Percentiles rank a stretch among this genome's conserved stretches.
phyloP scores from a whole-genome alignment of 495 filamentous ascomycete genomes.

The Hypoxylon subgilvum region DNA sequence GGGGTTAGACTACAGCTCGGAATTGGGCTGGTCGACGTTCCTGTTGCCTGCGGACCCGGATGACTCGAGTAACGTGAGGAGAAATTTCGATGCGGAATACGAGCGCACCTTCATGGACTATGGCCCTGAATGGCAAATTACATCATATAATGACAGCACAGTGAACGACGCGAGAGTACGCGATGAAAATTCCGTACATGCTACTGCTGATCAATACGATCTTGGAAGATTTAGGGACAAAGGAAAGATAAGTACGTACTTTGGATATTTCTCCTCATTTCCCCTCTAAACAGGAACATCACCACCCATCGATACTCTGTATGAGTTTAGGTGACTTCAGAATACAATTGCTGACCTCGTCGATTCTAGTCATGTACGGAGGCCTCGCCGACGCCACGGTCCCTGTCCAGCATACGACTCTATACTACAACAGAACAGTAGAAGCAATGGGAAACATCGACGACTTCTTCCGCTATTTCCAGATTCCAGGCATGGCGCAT shows the following conservation, averaged over 20 bases:
- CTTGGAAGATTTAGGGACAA: conserved; percentile 49
- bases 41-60: conserved; percentile 41
- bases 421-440: conserved; percentile 50
- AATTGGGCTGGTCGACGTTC: conserved; percentile 42
- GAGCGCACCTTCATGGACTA: conserved; percentile 50
- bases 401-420: conserved; percentile 48
- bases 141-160: conserved; percentile 44
- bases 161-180: conserved; percentile 40
- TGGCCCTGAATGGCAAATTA: conserved; percentile 42
- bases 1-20: conserved; percentile 48
- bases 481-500: conserved; percentile 53
- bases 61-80: conserved; percentile 30
- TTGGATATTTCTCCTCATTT: not conserved
- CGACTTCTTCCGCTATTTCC: conserved; percentile 50
- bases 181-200: conserved; percentile 46
- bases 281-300: too few species aligned
- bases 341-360: conserved; percentile 11
- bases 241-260: conserved; percentile 42
- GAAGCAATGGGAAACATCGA: conserved; percentile 42
- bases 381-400: conserved; percentile 60
- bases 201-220: conserved; percentile 54
- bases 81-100: conserved; percentile 46
- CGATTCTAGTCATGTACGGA: conserved; percentile 60
- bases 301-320: too few species aligned
- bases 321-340: too few species aligned